Evolutionary conservation across 179 eudicot genomes (phyloP).

Genomic region (Silene vulgaris): DNA sequence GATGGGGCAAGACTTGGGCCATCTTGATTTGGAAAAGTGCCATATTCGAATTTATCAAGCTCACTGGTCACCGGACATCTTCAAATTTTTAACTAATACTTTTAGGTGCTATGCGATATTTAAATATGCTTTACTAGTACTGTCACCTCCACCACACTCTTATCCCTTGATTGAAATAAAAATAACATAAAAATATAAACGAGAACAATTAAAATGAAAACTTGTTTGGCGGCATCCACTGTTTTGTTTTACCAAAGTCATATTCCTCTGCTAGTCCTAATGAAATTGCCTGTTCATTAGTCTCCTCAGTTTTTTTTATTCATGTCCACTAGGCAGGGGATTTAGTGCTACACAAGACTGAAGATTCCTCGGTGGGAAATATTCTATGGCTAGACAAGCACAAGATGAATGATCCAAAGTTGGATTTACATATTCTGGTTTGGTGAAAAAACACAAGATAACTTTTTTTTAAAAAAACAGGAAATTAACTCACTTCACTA

Average conservation of each 20-base stretch:
- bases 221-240: background rate
- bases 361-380: background rate
- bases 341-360: background rate
- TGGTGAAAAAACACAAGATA: background rate
- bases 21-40: background rate
- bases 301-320: background rate
- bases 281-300: background rate
- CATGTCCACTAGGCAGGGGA: background rate
- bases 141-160: slow-evolving; percentile 1
- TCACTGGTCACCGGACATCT: background rate
- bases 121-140: background rate
- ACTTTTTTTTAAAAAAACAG: background rate
- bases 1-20: background rate
- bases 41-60: background rate
- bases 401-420: slow-evolving; percentile 2
- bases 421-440: background rate
- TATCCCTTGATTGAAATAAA: background rate
- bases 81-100: background rate
- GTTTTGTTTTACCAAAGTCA: background rate
- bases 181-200: background rate
- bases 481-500: background rate
- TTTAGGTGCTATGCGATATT: slow-evolving; percentile 6
- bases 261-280: background rate
- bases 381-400: background rate
- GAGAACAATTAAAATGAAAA: background rate